These are phyloP conservation scores for Colletotrichum truncatum DNA, from an alignment of 2,329 filamentous ascomycete genomes.

Conservation along the genomic window DNA sequence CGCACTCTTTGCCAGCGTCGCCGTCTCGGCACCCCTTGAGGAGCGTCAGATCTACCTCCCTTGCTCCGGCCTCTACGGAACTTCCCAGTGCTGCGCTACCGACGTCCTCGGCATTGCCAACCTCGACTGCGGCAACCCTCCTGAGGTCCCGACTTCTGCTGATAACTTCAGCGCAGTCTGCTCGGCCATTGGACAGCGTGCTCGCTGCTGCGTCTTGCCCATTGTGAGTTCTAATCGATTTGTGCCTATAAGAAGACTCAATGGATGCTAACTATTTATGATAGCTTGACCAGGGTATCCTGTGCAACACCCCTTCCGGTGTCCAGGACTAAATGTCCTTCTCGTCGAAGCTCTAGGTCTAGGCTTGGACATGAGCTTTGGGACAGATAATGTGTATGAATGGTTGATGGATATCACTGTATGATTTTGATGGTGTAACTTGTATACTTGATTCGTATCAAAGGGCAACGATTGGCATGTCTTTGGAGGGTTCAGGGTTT, in stretches of 20 bases:
- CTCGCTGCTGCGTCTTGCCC: conserved; percentile 66
- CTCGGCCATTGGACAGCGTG: conserved; percentile 59
- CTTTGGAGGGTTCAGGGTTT: background rate
- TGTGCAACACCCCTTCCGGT: conserved; percentile 45
- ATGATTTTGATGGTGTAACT: background rate
- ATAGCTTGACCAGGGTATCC: conserved; percentile 42
- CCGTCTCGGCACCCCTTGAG: conserved; percentile 40
- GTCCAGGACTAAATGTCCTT: conserved; percentile 37
- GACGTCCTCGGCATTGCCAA: conserved; percentile 67
- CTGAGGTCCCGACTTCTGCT: conserved; percentile 44
- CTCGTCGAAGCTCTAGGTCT: background rate
- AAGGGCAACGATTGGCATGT: background rate
- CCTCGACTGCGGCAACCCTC: conserved; percentile 63
- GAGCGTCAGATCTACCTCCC: conserved; percentile 50
- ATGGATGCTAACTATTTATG: background rate
- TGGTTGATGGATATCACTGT: background rate
- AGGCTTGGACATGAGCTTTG: background rate
- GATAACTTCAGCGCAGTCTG: conserved; percentile 57
- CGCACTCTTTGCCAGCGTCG: conserved; percentile 35
- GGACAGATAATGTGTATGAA: background rate
- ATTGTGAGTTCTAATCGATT: conserved; percentile 38
- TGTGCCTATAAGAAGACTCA: too few relatives aligned
- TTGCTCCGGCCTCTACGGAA: conserved; percentile 53
- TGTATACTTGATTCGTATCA: background rate
- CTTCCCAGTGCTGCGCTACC: conserved; percentile 67